Percentiles rank a stretch among this genome's conserved stretches.
Conservation (phyloP, 2,329 filamentous ascomycete species). For the Venturiaceae sp. region DNA sequence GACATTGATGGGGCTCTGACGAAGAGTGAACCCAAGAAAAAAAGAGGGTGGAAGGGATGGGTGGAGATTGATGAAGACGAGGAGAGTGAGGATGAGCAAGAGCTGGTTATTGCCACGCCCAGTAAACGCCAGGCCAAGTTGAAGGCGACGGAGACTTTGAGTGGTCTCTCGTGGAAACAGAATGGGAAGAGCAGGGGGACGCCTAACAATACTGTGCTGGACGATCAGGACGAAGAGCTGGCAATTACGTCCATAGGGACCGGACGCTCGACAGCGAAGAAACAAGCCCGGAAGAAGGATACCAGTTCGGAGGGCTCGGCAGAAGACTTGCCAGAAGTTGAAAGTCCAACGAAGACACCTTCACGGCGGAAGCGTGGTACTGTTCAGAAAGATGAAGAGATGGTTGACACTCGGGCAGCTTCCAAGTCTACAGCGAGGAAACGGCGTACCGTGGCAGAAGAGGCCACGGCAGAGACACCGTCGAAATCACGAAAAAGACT, state of each 20-base stretch:
- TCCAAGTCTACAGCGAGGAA: background rate
- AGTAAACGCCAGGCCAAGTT: background rate
- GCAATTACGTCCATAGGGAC: background rate
- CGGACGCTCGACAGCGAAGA: background rate
- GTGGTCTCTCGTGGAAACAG: background rate
- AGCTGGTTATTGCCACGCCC: background rate
- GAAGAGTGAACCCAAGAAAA: background rate
- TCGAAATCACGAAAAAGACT: background rate
- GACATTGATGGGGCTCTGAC: constrained; percentile 6
- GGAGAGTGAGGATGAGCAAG: background rate
- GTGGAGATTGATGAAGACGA: background rate
- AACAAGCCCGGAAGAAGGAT: background rate
- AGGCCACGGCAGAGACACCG: background rate
- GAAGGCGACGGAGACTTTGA: background rate
- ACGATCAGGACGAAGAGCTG: background rate
- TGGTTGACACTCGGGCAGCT: background rate
- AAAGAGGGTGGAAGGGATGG: constrained; percentile 1
- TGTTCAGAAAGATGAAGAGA: background rate
- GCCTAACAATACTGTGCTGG: background rate
- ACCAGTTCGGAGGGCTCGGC: background rate
- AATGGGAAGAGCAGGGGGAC: background rate
- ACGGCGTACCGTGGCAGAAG: background rate
- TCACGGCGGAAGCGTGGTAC: background rate
- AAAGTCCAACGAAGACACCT: background rate
- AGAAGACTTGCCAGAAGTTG: background rate